Evolutionary conservation across 192 early-diverging fungal genomes (phyloP).

Genomic region (Umbelopsis ramanniana): DNA sequence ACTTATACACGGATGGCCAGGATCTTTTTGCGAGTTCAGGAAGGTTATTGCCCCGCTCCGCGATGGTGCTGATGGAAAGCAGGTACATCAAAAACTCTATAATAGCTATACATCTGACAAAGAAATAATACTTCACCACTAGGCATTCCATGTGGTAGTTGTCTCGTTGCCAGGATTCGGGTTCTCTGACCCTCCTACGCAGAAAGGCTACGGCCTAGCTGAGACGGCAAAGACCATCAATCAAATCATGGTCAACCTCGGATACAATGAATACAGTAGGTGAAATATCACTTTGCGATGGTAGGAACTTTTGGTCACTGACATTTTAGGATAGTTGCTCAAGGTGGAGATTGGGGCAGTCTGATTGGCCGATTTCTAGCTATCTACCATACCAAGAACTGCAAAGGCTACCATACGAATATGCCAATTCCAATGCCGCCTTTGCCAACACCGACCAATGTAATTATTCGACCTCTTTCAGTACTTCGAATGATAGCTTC

Average conservation of each 20-base stretch:
- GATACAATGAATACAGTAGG: constrained; percentile 24
- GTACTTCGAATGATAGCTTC: constrained; percentile 17
- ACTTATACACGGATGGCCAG: constrained; percentile 70
- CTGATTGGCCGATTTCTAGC: constrained; percentile 22
- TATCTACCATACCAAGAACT: constrained; percentile 12
- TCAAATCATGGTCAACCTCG: constrained; percentile 21
- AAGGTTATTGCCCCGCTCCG: constrained; percentile 51
- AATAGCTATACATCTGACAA: not conserved
- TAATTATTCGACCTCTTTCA: constrained; percentile 3
- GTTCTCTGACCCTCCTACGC: constrained; percentile 35
- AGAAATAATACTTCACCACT: not conserved
- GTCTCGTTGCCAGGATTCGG: constrained; percentile 65
- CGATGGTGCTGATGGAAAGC: constrained; percentile 25
- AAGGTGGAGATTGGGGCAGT: constrained; percentile 34
- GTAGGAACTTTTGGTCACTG: not conserved
- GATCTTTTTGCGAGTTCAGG: constrained; percentile 62
- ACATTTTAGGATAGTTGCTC: constrained; percentile 20
- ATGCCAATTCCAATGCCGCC: constrained; percentile 24
- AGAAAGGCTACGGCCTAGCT: not conserved
- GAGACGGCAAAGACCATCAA: constrained; percentile 22
- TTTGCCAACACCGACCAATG: constrained; percentile 6
- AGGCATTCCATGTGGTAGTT: constrained; percentile 59
- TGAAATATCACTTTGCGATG: not conserved
- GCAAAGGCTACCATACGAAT: constrained; percentile 18
- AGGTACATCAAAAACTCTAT: not conserved